Evolutionary conservation across 495 filamentous ascomycete species (phyloP).

Genomic region (Penicillium taxi): DNA sequence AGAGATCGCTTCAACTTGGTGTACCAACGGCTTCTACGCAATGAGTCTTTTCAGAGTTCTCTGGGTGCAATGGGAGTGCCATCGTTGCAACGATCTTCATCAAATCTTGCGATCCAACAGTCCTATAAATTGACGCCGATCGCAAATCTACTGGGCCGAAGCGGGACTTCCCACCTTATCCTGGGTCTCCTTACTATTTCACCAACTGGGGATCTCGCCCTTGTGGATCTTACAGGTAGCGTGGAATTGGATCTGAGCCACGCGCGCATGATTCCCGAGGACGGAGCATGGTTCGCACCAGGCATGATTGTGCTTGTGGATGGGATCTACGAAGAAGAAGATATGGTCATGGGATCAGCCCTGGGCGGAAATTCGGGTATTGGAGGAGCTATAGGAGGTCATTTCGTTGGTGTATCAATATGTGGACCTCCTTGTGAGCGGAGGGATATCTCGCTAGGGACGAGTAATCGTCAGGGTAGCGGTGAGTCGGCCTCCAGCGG

Average conservation of each 20-base stretch:
- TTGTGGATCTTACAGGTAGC: constrained; percentile 79
- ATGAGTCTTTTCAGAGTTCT: constrained; percentile 85
- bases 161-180: constrained; percentile 75
- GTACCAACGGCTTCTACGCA: constrained; percentile 82
- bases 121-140: constrained; percentile 88
- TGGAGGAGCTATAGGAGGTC: constrained; percentile 80
- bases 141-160: constrained; percentile 85
- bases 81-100: constrained; percentile 46
- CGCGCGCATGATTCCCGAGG: constrained; percentile 70
- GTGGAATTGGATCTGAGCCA: constrained; percentile 77
- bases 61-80: constrained; percentile 39
- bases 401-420: constrained; percentile 80
- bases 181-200: constrained; percentile 75
- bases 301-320: constrained; percentile 95
- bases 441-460: constrained; percentile 67
- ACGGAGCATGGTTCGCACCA: constrained; percentile 83
- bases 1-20: constrained; percentile 83
- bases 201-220: constrained; percentile 72
- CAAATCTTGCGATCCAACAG: constrained; percentile 47
- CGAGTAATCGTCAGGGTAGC: constrained; percentile 44
- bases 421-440: constrained; percentile 87
- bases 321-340: constrained; percentile 89
- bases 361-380: constrained; percentile 71
- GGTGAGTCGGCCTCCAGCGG: constrained; percentile 55
- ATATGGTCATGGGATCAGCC: constrained; percentile 53